Conservation (phyloP, 2,329 filamentous ascomycete genomes). For the Trichoderma guizhouense region DNA sequence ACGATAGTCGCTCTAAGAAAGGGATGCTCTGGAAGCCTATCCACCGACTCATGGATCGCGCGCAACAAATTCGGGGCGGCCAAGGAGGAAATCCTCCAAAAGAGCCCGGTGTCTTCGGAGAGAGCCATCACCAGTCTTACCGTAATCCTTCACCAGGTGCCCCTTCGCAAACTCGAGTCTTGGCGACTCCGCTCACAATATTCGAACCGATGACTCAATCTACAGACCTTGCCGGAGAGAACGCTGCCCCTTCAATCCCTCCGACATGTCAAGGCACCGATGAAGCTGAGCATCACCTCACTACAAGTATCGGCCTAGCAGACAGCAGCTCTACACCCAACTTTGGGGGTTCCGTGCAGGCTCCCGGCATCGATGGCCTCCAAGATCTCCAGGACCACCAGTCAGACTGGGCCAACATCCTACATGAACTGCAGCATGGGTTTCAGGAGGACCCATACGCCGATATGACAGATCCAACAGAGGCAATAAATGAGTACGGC, state of each 20-base stretch:
- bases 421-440: neutral
- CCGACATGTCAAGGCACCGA: neutral
- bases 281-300: neutral
- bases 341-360: neutral
- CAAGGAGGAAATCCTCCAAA: neutral
- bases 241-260: neutral
- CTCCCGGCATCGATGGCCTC: neutral
- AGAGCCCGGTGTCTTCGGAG: neutral
- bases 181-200: neutral
- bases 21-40: neutral
- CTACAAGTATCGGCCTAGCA: neutral
- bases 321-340: neutral
- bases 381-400: neutral
- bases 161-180: neutral
- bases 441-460: neutral
- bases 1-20: neutral
- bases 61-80: neutral
- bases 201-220: neutral
- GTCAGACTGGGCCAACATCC: neutral
- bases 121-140: neutral
- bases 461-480: neutral
- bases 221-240: neutral
- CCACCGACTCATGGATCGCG: neutral
- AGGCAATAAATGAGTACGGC: neutral
- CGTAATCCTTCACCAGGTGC: neutral